Conservation (phyloP, 768 basidiomycete genomes). For the Pleurotus tuber-regium region DNA sequence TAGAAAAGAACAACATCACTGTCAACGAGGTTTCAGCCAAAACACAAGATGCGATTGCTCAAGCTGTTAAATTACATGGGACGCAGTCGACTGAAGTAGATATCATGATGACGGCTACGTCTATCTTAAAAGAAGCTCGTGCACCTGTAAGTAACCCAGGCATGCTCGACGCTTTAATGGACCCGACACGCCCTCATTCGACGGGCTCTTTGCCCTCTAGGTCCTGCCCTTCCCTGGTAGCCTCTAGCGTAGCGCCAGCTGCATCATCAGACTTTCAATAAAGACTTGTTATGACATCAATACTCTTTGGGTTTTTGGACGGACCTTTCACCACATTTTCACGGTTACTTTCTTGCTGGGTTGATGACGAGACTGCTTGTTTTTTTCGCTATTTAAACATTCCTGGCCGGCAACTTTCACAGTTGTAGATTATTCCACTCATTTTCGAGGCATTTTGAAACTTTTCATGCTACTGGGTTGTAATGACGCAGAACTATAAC, state of each 20-base stretch:
- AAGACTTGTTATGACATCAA: constrained; percentile 23
- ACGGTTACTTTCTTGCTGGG: constrained; percentile 26
- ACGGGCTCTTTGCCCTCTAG: constrained; percentile 1
- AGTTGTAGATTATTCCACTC: constrained; percentile 10
- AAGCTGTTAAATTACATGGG: constrained; percentile 76
- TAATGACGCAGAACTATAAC: constrained; percentile 1
- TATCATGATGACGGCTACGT: constrained; percentile 70
- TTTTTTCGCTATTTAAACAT: constrained; percentile 20
- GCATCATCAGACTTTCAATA: constrained; percentile 41
- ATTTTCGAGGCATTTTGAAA: neutral
- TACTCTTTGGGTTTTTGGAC: constrained; percentile 22
- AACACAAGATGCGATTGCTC: constrained; percentile 69
- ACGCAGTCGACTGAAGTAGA: constrained; percentile 76
- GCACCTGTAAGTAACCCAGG: constrained; percentile 26
- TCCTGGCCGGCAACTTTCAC: neutral
- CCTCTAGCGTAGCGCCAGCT: constrained; percentile 1
- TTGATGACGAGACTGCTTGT: constrained; percentile 26
- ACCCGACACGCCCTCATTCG: constrained; percentile 17
- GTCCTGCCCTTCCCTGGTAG: constrained; percentile 17
- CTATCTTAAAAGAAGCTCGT: constrained; percentile 40
- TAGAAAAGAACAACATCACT: constrained; percentile 36
- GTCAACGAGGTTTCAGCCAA: constrained; percentile 51
- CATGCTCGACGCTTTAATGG: constrained; percentile 19
- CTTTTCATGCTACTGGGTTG: neutral
- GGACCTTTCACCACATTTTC: constrained; percentile 15